Evolutionary conservation across 768 basidiomycete species (phyloP).

Genomic region (Boletus edulis): DNA sequence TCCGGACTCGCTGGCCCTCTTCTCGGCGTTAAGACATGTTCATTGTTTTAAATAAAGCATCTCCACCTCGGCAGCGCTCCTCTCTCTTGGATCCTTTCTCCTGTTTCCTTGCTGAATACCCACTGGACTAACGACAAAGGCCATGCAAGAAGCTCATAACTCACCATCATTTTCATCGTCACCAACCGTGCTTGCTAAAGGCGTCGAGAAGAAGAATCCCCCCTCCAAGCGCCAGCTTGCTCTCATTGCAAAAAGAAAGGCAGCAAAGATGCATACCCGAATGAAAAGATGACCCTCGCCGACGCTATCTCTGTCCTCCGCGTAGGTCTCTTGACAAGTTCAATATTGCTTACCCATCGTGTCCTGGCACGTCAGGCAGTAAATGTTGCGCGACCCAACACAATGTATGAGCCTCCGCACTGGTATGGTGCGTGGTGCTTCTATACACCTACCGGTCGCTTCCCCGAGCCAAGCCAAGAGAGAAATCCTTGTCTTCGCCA

Average conservation of each 20-base stretch:
- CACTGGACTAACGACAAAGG: too few relatives aligned
- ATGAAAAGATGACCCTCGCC: constrained; percentile 60
- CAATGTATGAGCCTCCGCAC: constrained; percentile 87
- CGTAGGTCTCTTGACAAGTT: constrained; percentile 39
- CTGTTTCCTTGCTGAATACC: too few relatives aligned
- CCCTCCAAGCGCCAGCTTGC: constrained; percentile 71
- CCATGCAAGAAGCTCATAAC: too few relatives aligned
- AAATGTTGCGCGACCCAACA: constrained; percentile 71
- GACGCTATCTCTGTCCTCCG: constrained; percentile 71
- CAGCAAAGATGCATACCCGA: constrained; percentile 47
- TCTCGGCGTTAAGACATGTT: constrained; percentile 3
- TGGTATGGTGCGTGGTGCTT: constrained; percentile 69
- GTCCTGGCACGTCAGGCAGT: constrained; percentile 49
- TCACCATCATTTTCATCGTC: constrained; percentile 25
- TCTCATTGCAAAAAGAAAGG: constrained; percentile 59
- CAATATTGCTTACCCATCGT: constrained; percentile 4
- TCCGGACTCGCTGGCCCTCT: constrained; percentile 70
- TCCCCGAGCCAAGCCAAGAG: too few relatives aligned
- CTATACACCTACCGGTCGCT: too few relatives aligned
- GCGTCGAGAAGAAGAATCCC: constrained; percentile 50
- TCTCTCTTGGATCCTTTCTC: too few relatives aligned
- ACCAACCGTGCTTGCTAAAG: constrained; percentile 40
- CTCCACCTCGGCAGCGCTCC: too few relatives aligned
- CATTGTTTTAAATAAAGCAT: too few relatives aligned
- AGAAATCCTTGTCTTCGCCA: too few relatives aligned